These are phyloP conservation scores for Eucalyptus erythrocorys DNA, from an alignment of 345 rosid genomes.

Conservation along the genomic window DNA sequence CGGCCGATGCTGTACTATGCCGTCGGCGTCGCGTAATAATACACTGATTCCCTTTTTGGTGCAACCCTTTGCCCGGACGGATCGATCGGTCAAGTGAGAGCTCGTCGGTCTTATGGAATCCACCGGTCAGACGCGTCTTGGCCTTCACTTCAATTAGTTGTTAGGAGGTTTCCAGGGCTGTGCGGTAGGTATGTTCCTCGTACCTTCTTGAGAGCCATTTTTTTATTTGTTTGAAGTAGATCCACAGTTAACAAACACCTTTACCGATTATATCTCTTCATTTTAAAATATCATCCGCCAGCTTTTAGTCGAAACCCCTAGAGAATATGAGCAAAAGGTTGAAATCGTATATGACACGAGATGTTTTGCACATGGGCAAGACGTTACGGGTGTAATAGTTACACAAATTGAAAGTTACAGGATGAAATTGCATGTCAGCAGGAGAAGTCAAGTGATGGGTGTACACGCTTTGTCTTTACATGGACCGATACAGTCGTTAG, in stretches of 20 bases:
- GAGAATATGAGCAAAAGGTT: neutral
- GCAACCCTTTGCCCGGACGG: neutral
- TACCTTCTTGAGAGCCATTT: neutral
- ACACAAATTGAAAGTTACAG: neutral
- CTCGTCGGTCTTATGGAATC: neutral
- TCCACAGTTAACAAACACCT: neutral
- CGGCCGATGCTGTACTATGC: neutral
- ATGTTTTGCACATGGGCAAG: neutral
- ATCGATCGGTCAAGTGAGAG: neutral
- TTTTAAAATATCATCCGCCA: neutral
- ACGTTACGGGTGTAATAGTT: neutral
- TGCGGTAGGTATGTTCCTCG: neutral
- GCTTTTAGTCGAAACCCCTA: neutral
- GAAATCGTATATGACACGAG: neutral
- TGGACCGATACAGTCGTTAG: neutral
- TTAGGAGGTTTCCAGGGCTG: neutral
- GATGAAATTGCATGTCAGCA: neutral
- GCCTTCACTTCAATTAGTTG: neutral
- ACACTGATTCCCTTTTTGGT: neutral
- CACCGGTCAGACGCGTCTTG: neutral
- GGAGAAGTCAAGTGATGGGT: neutral
- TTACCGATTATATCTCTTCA: neutral
- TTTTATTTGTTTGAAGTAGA: neutral
- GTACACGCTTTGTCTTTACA: neutral
- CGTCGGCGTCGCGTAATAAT: neutral